These are phyloP conservation scores for Lachnellula arida DNA, from an alignment of 2,329 filamentous ascomycete genomes.

Conservation along the genomic window DNA sequence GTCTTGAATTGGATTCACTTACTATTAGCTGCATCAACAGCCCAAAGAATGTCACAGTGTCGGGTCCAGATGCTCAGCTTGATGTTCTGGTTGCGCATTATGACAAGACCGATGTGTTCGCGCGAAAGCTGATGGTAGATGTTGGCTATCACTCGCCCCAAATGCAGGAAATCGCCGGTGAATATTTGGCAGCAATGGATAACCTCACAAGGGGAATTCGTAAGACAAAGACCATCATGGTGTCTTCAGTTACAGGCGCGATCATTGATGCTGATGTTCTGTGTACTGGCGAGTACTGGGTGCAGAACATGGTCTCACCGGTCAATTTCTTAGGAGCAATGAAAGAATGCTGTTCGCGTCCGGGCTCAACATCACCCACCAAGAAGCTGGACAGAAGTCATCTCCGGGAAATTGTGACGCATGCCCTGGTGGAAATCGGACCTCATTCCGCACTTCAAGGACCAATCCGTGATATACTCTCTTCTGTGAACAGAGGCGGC, in stretches of 20 bases:
- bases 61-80: slow-evolving; percentile 15
- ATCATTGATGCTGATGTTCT: background rate
- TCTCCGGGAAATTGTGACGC: background rate
- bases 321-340: slow-evolving; percentile 35
- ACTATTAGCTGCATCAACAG: slow-evolving; percentile 20
- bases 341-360: background rate
- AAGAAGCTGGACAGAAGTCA: background rate
- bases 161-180: slow-evolving; percentile 24
- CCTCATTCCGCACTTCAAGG: slow-evolving; percentile 13
- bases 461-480: slow-evolving; percentile 3
- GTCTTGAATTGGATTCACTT: background rate
- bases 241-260: background rate
- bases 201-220: background rate
- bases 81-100: slow-evolving; percentile 1
- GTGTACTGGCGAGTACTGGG: slow-evolving; percentile 37
- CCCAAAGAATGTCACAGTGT: slow-evolving; percentile 20
- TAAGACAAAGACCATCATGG: background rate
- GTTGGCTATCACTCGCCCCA: slow-evolving; percentile 28
- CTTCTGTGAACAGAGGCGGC: background rate
- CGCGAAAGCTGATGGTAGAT: slow-evolving; percentile 17
- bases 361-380: background rate
- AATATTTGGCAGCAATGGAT: slow-evolving; percentile 13
- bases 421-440: slow-evolving; percentile 11
- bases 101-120: slow-evolving; percentile 9
- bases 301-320: slow-evolving; percentile 38